Conservation (phyloP, 2,329 filamentous ascomycete genomes). For the Cryphonectria parasitica region DNA sequence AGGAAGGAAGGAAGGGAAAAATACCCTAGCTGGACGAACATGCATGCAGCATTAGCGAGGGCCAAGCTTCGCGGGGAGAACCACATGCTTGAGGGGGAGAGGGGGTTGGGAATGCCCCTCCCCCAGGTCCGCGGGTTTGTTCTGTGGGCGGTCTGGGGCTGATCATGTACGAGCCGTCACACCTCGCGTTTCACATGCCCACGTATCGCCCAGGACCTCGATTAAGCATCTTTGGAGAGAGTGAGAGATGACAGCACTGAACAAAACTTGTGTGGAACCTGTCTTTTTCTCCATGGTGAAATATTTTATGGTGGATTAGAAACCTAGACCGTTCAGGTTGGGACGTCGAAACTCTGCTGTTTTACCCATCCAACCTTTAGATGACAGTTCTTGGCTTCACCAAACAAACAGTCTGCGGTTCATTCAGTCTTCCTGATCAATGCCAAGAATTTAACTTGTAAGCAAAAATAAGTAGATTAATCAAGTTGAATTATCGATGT, state of each 20-base stretch:
- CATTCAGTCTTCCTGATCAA: background rate
- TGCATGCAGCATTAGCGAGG: background rate
- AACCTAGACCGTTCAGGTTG: background rate
- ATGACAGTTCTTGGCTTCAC: background rate
- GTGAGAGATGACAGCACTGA: background rate
- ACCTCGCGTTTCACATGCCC: slow-evolving; percentile 23
- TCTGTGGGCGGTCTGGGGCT: slow-evolving; percentile 15
- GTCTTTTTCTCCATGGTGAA: background rate
- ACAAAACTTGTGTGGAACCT: background rate
- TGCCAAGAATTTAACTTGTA: background rate
- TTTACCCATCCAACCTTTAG: background rate
- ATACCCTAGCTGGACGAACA: slow-evolving; percentile 2
- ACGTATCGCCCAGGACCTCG: background rate
- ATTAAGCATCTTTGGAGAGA: background rate
- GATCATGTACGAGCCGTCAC: slow-evolving; percentile 28
- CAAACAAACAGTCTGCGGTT: background rate
- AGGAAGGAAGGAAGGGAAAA: too few relatives aligned
- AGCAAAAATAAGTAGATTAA: background rate
- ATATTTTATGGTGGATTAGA: slow-evolving; percentile 4
- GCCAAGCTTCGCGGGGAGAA: background rate
- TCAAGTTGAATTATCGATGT: background rate
- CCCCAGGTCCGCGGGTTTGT: background rate
- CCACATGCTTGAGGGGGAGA: background rate
- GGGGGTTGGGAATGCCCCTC: background rate
- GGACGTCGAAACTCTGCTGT: background rate